Evolutionary conservation across 2,329 filamentous ascomycete species (phyloP), one percentile per base, ranked within the genome.

Genomic region (Cercospora beticola): DNA sequence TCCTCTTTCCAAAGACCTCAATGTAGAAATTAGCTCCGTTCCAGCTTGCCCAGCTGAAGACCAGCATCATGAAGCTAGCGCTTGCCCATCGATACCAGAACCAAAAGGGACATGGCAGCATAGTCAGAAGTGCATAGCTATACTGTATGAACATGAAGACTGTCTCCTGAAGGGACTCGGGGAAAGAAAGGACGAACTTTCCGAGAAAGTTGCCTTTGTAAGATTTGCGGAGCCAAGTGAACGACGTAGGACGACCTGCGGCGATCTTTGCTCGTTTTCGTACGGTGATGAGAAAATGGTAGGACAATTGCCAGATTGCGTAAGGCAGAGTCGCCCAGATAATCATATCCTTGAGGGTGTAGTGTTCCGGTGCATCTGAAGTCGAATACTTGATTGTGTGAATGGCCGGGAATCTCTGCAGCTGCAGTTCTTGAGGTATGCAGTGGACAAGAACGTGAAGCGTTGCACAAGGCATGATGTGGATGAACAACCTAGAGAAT

Each of bases 11-110:
- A 78, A 98, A 99, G 1, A 98, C 92, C 75, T 99, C 95, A 76
- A 99, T 98, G 81, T 99, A 99, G 80, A 92, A 99, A 0, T 94
- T 98, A 18, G 95, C 93, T 33, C 95, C 95, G 75, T 99, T 99
- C 83, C 97, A 96, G 66, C 97, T 91, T 74, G 92, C 96, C 93
- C 94, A 97, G 54, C 88, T 85, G 77, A 99, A 98, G n/a, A 99
- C 89, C 2, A 87, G 82, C 65, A 90, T 84, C 57, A 99, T 84
- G 81, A 97, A 99, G 0, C 79, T 73, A 2, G 90, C 88, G 49
- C 92, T 95, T 0, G 92, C 90, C 86, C 89, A 92, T 56, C 90
- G 88, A 77, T 90, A 95, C 84, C 92, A 91, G 81, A 99, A 97
- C 94, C 95, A 99, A 7, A 99, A 76, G 0, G 94, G 93, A 73